Percentiles rank a stretch among this genome's conserved stretches.
Evolutionary conservation across 495 filamentous ascomycete genomes (phyloP).

Genomic region (Lasiosphaeria miniovina): DNA sequence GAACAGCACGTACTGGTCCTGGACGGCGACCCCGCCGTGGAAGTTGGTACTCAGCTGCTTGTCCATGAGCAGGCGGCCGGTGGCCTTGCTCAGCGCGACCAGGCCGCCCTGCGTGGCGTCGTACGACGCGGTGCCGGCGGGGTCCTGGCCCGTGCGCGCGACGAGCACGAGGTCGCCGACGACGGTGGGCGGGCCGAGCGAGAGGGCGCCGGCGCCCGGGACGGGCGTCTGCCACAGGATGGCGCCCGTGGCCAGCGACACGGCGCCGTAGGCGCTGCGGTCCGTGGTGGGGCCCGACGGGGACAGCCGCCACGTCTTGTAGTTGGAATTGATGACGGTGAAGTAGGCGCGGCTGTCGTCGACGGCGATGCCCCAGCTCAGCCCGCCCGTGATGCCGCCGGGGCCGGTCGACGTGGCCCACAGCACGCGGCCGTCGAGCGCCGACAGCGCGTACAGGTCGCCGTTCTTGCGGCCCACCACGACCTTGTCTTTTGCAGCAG

Average conservation of each 20-base stretch:
- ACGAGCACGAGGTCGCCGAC: slow-evolving; percentile 32
- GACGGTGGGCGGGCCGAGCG: slow-evolving; percentile 25
- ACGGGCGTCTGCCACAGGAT: slow-evolving; percentile 31
- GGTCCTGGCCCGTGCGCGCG: slow-evolving; percentile 16
- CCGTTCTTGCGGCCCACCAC: slow-evolving; percentile 40
- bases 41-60: slow-evolving; percentile 3
- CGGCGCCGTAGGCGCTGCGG: slow-evolving; percentile 34
- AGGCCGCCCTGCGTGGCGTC: slow-evolving; percentile 7
- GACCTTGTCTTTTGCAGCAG: slow-evolving; percentile 24
- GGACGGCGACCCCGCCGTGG: slow-evolving; percentile 12
- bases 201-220: slow-evolving; percentile 7
- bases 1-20: slow-evolving; percentile 15
- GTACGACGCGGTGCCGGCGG: background rate
- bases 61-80: slow-evolving; percentile 10
- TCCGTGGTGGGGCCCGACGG: slow-evolving; percentile 12
- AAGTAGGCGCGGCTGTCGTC: slow-evolving; percentile 35
- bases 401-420: slow-evolving; percentile 30
- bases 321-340: slow-evolving; percentile 15
- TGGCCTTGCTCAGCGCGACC: slow-evolving; percentile 12
- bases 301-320: slow-evolving; percentile 11
- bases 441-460: slow-evolving; percentile 30
- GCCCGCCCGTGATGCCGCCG: slow-evolving; percentile 24
- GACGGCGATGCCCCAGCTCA: slow-evolving; percentile 39
- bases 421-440: slow-evolving; percentile 23
- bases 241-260: slow-evolving; percentile 22